Evolutionary conservation across 805 yeast species (phyloP), one percentile per base, ranked within the genome.

Genomic region (Starmerella floris): DNA sequence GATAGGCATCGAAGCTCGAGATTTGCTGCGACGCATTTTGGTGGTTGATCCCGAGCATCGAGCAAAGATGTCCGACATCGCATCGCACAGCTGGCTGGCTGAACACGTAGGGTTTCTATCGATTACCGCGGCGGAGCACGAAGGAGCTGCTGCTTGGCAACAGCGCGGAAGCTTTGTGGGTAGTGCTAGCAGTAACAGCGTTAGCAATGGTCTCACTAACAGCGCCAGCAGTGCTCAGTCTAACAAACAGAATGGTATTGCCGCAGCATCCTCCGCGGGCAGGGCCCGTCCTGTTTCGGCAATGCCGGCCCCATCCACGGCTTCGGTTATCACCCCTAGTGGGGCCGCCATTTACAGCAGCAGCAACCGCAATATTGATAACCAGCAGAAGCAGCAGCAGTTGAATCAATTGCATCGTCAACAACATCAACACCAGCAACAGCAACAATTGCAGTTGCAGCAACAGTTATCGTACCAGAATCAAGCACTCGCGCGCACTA

Each of bases 41-140:
- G 88, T 85, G 11, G 70, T 95, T 1, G 83, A 87, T 58, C 97
- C 97, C 8, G 73, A 66, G 48, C 76, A 70, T 55, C 74, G 98
- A 61, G 72, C 83, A 30, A 67, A 67, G 35, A 67, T 88, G 52
- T 68, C 69, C 53, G 79, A 77, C 43, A 77, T 88, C 21, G 70
- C 88, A 51, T 67, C 75, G 23, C 98, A 88, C 60, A 75, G 81
- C 23, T 88, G 98, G 98, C 62, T 91, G 43, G 66, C 79, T n/a
- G 80, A 84, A 2, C 85, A 88, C 63, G 76, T 77, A 13, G 77
- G 77, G 51, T 81, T 87, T 64, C 65, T 91, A 51, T 75, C 91
- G 0, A 79, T 85, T 25, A 73, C 88, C 17, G 94, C 95, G 33
- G 70, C 73, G 3, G 95, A 88, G 58, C 91, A 96, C 96, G 97